Conservation (phyloP, 2,329 filamentous ascomycete genomes). For the Trichophaea hybrida region DNA sequence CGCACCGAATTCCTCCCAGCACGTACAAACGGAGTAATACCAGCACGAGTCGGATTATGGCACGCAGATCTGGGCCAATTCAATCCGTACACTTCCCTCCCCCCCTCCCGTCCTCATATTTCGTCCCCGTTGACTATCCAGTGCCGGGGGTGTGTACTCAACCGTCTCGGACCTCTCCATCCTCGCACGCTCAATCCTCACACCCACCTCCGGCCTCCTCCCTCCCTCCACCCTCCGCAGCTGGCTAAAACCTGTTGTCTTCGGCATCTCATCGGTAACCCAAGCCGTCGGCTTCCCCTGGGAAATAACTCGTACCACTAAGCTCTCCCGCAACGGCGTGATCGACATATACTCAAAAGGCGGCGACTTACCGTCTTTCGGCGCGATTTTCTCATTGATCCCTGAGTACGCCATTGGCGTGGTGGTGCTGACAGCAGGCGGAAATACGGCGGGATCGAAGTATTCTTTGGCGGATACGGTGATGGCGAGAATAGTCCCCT, state of each 20-base stretch:
- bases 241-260: conserved; percentile 18
- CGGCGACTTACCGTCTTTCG: conserved; percentile 17
- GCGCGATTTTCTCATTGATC: conserved; percentile 13
- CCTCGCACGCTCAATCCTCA: conserved; percentile 12
- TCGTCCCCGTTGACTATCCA: neutral
- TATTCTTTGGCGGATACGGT: conserved; percentile 6
- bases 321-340: conserved; percentile 11
- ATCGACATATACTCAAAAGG: conserved; percentile 21
- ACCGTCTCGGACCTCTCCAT: conserved; percentile 16
- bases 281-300: conserved; percentile 14
- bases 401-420: conserved; percentile 18
- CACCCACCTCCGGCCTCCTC: conserved; percentile 1
- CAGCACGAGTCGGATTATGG: conserved; percentile 15
- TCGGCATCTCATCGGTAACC: conserved; percentile 7
- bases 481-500: conserved; percentile 13
- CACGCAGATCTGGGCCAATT: conserved; percentile 6
- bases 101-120: neutral
- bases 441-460: neutral
- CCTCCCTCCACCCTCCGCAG: conserved; percentile 10
- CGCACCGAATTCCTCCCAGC: conserved; percentile 21
- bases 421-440: conserved; percentile 13
- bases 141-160: conserved; percentile 17
- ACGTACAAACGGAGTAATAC: conserved; percentile 14
- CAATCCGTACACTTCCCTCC: conserved; percentile 5
- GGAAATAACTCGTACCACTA: conserved; percentile 12